A percentile compares a stretch with the other conserved stretches of the same genome.
Evolutionary conservation across 2,329 filamentous ascomycete species (phyloP).

Genomic region (Colletotrichum incanum): DNA sequence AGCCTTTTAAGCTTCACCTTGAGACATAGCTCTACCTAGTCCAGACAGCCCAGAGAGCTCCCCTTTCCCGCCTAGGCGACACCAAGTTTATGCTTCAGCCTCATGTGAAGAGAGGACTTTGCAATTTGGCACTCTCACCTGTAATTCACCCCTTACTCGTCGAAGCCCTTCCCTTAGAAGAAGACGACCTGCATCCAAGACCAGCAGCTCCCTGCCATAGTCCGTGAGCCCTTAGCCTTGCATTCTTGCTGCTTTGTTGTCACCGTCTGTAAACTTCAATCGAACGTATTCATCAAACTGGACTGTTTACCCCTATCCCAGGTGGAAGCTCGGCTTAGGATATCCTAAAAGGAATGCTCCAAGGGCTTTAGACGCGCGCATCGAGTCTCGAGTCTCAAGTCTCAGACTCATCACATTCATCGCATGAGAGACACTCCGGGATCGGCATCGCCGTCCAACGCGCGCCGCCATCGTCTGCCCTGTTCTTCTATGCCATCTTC

Average conservation of each 20-base stretch:
- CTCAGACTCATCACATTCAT: neutral
- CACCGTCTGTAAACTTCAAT: slow-evolving; percentile 3
- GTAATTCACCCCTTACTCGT: neutral
- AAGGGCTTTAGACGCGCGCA: neutral
- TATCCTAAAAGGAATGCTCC: neutral
- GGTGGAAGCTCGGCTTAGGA: neutral
- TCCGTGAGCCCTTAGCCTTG: neutral
- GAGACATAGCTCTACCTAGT: neutral
- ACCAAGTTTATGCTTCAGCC: neutral
- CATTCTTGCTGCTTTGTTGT: slow-evolving; percentile 1
- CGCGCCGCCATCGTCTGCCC: slow-evolving; percentile 4
- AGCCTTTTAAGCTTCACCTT: neutral
- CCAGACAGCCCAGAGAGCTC: neutral
- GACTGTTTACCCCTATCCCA: neutral
- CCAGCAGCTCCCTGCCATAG: slow-evolving; percentile 9
- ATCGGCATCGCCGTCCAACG: slow-evolving; percentile 1
- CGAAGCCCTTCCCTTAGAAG: neutral
- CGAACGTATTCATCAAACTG: neutral
- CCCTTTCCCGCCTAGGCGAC: neutral
- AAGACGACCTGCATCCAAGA: neutral
- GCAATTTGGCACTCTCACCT: neutral
- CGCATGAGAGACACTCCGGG: neutral
- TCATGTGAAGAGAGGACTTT: slow-evolving; percentile 14
- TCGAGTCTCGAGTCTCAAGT: neutral
- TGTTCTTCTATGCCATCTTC: neutral